A percentile compares a stretch with the other conserved stretches of the same genome.
Conservation (phyloP, 305 asterid genomes). For the Petunia hybrid region DNA sequence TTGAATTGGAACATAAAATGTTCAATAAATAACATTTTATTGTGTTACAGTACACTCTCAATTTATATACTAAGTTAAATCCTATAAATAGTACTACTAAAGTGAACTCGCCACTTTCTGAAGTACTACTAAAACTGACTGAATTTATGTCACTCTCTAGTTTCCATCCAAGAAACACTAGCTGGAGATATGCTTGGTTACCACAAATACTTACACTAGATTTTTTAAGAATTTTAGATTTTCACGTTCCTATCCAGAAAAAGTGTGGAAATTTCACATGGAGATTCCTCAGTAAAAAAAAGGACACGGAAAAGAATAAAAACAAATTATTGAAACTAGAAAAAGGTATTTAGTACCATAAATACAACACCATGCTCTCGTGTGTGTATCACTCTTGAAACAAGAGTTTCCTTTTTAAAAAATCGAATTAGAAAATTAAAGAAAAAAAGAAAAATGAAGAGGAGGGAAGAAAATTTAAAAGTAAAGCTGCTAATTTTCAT, state of each 20-base stretch:
- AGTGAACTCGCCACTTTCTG: not conserved
- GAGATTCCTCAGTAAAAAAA: not conserved
- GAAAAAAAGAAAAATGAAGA: not conserved
- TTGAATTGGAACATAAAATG: not conserved
- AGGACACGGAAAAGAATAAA: constrained; percentile 29
- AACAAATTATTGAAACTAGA: constrained; percentile 24
- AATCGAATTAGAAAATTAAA: not conserved
- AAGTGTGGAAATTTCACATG: constrained; percentile 23
- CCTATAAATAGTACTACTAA: not conserved
- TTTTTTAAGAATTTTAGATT: not conserved
- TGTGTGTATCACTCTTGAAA: not conserved
- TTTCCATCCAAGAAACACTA: constrained; percentile 30
- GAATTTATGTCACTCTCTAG: constrained; percentile 13
- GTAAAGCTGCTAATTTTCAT: constrained; percentile 17
- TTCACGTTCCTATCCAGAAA: constrained; percentile 16
- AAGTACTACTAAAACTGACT: not conserved
- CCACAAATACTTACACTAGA: constrained; percentile 16
- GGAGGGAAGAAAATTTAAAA: not conserved
- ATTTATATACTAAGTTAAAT: not conserved
- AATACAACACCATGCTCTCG: constrained; percentile 28
- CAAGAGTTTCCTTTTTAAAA: not conserved
- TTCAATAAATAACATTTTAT: not conserved
- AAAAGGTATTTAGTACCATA: constrained; percentile 28
- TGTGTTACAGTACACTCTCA: not conserved
- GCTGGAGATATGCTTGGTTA: constrained; percentile 24